Evolutionary conservation across 305 asterid genomes (phyloP), one percentile per base, ranked within the genome.

Genomic region (Solanum hybrid): DNA sequence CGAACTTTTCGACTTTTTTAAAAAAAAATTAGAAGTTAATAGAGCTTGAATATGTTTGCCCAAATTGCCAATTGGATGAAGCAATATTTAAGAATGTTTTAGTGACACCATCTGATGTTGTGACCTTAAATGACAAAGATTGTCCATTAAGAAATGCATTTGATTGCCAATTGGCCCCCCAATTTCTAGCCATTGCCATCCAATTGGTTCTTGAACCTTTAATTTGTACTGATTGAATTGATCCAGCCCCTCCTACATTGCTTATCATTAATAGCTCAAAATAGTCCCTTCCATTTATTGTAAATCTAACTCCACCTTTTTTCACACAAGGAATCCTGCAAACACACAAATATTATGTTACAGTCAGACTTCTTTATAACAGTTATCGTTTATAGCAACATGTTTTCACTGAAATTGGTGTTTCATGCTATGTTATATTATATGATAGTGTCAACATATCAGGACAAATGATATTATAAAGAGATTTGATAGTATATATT

Each of bases 101-200:
- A 24, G 95, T 93, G 2, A 90, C 87, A 6, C 98, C 98, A 91
- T 97, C 99, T 7, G 93, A 92, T 1, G 98, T 94, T 0, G 98
- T 96, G 87, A 97, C 94, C 92, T 46, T 93, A 91, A 97, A 95
- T 35, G 99, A 96, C 40, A 96, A 17, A 1, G 96, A 60, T 88
- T 97, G 99, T 26, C 96, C 96, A 60, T 93, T 92, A 0, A 97
- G 94, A 37, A 89, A 93, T 10, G 93, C 64, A 88, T 92, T 95
- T 0, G 98, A 95, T 79, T 96, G 99, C 99, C 99, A 96, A 90
- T 93, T 96, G 4, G 96, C 96, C 71, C 99, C 99, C 98, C 98
- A 97, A 46, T 97, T 96, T 88, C 97, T 93, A 5, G 98, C 93
- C 99, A 97, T 97, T 14, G 96, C 20, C 92, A 93, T 82, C 98